Percentiles rank a stretch among this genome's conserved stretches.
Evolutionary conservation across 192 early-diverging fungal species (phyloP).

Genomic region (Podochytrium sp.): DNA sequence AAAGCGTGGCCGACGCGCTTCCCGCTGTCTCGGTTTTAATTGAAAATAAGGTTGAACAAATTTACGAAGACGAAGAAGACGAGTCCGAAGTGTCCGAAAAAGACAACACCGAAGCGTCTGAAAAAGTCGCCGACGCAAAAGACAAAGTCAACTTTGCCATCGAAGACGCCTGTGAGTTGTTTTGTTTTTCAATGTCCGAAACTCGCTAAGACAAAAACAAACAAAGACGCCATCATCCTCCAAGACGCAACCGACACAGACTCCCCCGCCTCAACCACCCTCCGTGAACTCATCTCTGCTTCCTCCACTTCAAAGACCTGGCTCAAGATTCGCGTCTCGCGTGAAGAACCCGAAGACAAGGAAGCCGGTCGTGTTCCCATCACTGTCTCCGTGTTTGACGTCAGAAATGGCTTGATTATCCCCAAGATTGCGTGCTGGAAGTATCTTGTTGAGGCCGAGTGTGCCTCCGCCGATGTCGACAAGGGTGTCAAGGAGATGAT

Average conservation of each 20-base stretch:
- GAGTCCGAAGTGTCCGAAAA: neutral
- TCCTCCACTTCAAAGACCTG: constrained; percentile 5
- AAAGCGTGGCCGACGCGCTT: constrained; percentile 21
- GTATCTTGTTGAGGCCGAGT: constrained; percentile 2
- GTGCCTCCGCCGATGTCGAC: neutral
- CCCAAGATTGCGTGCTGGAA: constrained; percentile 31
- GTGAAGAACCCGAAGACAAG: neutral
- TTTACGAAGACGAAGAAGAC: constrained; percentile 23
- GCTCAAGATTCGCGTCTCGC: constrained; percentile 16
- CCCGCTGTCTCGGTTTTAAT: neutral
- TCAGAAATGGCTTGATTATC: constrained; percentile 10
- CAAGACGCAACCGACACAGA: neutral
- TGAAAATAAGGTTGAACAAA: neutral
- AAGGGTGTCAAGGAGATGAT: constrained; percentile 23
- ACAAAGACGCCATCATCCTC: neutral
- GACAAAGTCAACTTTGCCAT: constrained; percentile 30
- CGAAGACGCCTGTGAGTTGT: constrained; percentile 23
- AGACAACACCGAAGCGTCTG: neutral
- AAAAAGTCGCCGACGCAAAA: constrained; percentile 22
- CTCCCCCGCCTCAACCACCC: neutral
- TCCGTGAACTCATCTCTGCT: neutral
- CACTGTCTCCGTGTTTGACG: constrained; percentile 27
- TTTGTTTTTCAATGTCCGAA: neutral
- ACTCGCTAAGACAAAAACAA: neutral
- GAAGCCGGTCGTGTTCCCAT: neutral